Base-by-base conservation (phyloP, 306 rosid genomes). In the Dicorynia guianensis region DNA sequence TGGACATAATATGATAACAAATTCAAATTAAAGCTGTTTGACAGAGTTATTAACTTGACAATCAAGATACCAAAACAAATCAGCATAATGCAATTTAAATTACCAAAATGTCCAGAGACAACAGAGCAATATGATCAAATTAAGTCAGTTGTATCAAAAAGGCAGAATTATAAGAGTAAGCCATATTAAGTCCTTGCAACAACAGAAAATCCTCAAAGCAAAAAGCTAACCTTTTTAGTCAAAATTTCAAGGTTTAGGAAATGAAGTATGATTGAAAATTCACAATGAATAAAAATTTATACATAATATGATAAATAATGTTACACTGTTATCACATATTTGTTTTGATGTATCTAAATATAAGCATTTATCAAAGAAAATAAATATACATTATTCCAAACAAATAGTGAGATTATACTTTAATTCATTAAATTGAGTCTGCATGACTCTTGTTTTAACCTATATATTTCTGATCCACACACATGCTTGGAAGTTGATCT, bases 61-160 rank as follows among this genome's bases (percentile, higher is more conserved):
- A 34, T 67, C 60, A 33, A 56, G 62, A 74, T 57, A 75, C 5
- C 58, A 78, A 55, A 48, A 63, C 53, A 39, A 5, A 5, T 67
- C 40, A 34, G 39, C 43, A 15, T n/a, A 40, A 53, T 13, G 40
- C 7, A 47, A 13, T 60, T 71, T 11, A 44, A 43, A 70, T 40
- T 6, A 40, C 46, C 42, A 10, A 63, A 0, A 63, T 40, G 42
- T 11, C 20, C 20, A 43, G 10, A 65, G 11, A 43, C 54, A 65
- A 13, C 11, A 8, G 15, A 30, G 11, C 18, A 12, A 6, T 34
- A 66, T 8, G 9, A 30, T 7, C 25, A 20, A 47, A 25, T 30
- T 19, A 20, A 66, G 30, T 40, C 46, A 40, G 46, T 8, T 8
- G 10, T 40, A 8, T 40, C 46, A 40, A 5, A 40, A 25, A 25